phyloP scores from a whole-genome alignment of 495 filamentous ascomycete genomes.

The Penicillium herquei region DNA sequence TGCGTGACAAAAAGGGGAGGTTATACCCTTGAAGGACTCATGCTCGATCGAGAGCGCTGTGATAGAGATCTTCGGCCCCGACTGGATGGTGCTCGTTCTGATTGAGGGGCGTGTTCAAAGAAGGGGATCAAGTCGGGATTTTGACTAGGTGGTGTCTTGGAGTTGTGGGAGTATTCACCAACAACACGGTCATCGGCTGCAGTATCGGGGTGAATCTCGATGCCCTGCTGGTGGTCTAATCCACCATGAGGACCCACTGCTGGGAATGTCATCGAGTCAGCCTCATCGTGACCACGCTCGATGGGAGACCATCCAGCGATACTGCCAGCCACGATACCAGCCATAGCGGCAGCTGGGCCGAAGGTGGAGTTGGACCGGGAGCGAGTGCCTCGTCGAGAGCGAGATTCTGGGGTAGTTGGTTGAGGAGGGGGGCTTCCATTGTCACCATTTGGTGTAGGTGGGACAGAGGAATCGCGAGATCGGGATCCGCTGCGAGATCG shows the following conservation, averaged over 20 bases:
- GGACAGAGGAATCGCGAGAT: constrained; percentile 68
- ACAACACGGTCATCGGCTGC: constrained; percentile 55
- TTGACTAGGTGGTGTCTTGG: constrained; percentile 58
- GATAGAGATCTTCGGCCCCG: constrained; percentile 40
- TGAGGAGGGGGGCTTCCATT: constrained; percentile 47
- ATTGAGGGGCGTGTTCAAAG: constrained; percentile 43
- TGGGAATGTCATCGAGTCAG: constrained; percentile 51
- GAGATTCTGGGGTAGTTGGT: constrained; percentile 68
- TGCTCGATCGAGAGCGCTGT: constrained; percentile 39
- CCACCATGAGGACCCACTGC: constrained; percentile 41
- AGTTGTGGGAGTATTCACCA: constrained; percentile 39
- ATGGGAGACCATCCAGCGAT: constrained; percentile 90
- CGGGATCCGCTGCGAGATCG: constrained; percentile 72
- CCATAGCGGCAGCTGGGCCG: constrained; percentile 77
- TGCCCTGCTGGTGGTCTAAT: constrained; percentile 49
- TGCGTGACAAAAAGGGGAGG: neutral
- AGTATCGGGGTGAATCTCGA: constrained; percentile 58
- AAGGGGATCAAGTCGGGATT: constrained; percentile 52
- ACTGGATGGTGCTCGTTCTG: constrained; percentile 35
- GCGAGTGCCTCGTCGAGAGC: constrained; percentile 65
- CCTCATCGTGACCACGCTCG: constrained; percentile 53
- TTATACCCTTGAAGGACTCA: constrained; percentile 32
- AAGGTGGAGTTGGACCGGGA: constrained; percentile 87
- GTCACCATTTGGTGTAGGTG: constrained; percentile 63
- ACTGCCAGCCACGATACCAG: constrained; percentile 83